A percentile compares a stretch with the other conserved stretches of the same genome.
Evolutionary conservation across 2,329 filamentous ascomycete genomes (phyloP).

Genomic region (Ceratocystis cacaofunesta): DNA sequence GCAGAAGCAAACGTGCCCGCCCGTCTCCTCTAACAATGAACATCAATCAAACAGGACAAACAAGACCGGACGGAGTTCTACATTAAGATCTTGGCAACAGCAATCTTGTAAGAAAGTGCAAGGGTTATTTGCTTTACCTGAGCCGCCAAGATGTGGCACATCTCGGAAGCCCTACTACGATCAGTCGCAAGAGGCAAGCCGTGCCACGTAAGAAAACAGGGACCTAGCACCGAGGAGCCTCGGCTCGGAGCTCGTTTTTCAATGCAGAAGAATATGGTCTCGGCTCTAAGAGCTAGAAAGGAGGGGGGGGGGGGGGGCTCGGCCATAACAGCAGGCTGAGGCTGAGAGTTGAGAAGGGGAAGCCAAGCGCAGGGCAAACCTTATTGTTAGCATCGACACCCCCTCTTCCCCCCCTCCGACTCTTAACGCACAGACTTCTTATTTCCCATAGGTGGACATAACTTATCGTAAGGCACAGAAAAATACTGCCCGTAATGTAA

Average conservation of each 20-base stretch:
- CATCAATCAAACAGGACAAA: background rate
- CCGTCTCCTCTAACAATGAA: background rate
- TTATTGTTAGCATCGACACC: background rate
- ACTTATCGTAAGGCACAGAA: background rate
- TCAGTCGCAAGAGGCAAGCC: background rate
- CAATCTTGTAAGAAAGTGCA: background rate
- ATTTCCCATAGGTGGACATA: background rate
- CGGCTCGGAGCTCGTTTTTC: background rate
- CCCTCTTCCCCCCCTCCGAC: background rate
- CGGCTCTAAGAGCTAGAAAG: background rate
- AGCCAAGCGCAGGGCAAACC: background rate
- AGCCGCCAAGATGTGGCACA: background rate
- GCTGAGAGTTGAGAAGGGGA: background rate
- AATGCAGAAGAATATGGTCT: background rate
- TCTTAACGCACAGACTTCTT: background rate
- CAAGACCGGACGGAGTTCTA: background rate
- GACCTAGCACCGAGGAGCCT: background rate
- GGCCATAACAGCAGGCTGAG: background rate
- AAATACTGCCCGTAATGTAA: background rate
- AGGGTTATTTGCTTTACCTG: background rate
- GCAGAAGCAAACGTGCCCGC: too few relatives aligned
- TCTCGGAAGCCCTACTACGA: background rate
- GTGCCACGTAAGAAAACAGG: background rate
- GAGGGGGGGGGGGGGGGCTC: background rate
- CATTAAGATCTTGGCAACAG: background rate